Evolutionary conservation across 441 rosid species (phyloP).

Genomic region (Jatropha multifida): DNA sequence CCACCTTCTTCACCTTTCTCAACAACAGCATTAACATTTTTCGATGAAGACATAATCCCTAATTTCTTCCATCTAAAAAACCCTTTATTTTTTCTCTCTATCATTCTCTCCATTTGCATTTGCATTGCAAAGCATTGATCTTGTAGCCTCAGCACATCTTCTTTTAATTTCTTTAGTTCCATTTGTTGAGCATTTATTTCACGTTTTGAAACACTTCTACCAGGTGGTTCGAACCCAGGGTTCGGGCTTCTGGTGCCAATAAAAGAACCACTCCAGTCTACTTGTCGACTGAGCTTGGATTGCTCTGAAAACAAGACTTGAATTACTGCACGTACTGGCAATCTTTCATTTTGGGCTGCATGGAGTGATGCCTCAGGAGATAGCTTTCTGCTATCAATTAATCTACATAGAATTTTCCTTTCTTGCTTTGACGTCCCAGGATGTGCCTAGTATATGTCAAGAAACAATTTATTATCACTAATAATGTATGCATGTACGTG

Average conservation of each 20-base stretch:
- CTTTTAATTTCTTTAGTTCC: conserved; percentile 64
- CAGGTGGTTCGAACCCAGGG: conserved; percentile 33
- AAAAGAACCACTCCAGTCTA: conserved; percentile 69
- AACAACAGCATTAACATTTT: conserved; percentile 28
- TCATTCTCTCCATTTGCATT: conserved; percentile 55
- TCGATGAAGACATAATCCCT: conserved; percentile 49
- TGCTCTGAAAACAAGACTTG: conserved; percentile 75
- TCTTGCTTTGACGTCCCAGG: conserved; percentile 66
- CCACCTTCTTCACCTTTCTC: conserved; percentile 41
- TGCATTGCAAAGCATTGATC: conserved; percentile 54
- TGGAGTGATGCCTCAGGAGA: conserved; percentile 75
- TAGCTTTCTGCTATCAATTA: conserved; percentile 68
- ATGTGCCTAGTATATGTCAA: conserved; percentile 50
- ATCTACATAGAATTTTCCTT: conserved; percentile 56
- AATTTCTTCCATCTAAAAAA: conserved; percentile 68
- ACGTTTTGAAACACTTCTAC: conserved; percentile 61
- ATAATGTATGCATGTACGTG: too few species aligned
- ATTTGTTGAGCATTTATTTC: conserved; percentile 52
- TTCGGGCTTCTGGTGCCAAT: conserved; percentile 49
- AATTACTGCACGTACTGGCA: conserved; percentile 73
- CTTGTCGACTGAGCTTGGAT: conserved; percentile 48
- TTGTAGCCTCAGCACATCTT: conserved; percentile 61
- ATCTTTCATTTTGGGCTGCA: conserved; percentile 74
- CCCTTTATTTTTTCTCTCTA: conserved; percentile 53
- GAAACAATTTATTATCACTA: not conserved